phyloP scores from a whole-genome alignment of 2,329 filamentous ascomycete species.

The Monosporascus sp. region DNA sequence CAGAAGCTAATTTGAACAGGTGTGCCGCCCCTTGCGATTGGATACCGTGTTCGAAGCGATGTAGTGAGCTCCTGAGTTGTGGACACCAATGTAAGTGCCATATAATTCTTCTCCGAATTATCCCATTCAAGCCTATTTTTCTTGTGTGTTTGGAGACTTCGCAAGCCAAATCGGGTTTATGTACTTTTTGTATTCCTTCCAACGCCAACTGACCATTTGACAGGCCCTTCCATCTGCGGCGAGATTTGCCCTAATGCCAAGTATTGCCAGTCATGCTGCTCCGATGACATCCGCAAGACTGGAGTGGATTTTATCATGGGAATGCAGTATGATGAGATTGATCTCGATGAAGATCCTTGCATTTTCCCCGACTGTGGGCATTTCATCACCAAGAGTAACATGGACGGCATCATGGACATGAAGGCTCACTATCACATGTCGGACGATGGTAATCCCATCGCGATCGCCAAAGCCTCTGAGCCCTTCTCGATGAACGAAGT shows the following conservation, averaged over 20 bases:
- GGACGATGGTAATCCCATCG: constrained; percentile 24
- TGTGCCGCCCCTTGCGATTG: constrained; percentile 64
- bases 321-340: constrained; percentile 48
- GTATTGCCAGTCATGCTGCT: constrained; percentile 54
- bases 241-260: constrained; percentile 48
- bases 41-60: constrained; percentile 59
- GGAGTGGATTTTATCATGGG: constrained; percentile 53
- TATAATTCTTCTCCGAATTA: no score
- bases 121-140: neutral
- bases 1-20: constrained; percentile 1
- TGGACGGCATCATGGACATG: constrained; percentile 59
- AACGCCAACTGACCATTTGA: neutral
- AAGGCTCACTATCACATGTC: constrained; percentile 40
- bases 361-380: constrained; percentile 61
- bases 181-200: no score
- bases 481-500: constrained; percentile 46
- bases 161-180: no score
- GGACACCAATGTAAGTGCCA: constrained; percentile 49
- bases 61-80: constrained; percentile 46
- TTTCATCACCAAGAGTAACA: constrained; percentile 50
- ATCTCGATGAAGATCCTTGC: constrained; percentile 55
- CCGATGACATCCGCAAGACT: constrained; percentile 35
- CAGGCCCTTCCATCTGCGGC: constrained; percentile 54
- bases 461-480: constrained; percentile 29
- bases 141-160: neutral